Evolutionary conservation across 2,329 filamentous ascomycete species (phyloP), one percentile per base, ranked within the genome.

Genomic region (Orbilia ellipsospora): DNA sequence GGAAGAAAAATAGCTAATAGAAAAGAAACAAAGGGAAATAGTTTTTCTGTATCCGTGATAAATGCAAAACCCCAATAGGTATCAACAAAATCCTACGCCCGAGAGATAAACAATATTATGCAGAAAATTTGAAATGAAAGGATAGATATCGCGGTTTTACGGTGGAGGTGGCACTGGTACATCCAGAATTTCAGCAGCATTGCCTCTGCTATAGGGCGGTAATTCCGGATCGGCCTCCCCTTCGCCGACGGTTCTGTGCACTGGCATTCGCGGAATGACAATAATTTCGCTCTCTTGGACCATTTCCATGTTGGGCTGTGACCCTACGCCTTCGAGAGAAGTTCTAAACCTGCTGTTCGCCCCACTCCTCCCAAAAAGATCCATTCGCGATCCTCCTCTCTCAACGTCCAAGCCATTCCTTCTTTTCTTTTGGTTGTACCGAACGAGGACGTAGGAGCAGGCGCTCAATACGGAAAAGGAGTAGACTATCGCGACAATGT

Each of bases 191-290:
- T 69, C 64, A 1, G 72, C 45, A 0, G 64, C 59, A 16, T 64
- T 50, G 4, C 72, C 72, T 23, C 72, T 8, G 23, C 31, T 75
- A 31, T 75, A 75, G 2, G 72, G 72, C 23, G 72, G 72, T 52
- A 75, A 45, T 20, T 75, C 72, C 8, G 72, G 72, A 42, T 75
- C 72, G 23, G 52, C 72, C 7, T 75, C 72, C 45, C 72, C 72
- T 18, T 69, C 72, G 40, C 60, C 72, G 2, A 75, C 72, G 10
- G 54, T 40, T 26, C 72, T 54, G 16, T 75, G 72, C 3, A 75
- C 72, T n/a, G 72, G 64, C 64, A 75, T 68, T 59, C 72, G 45
- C 20, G 72, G 72, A 50, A 75, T 75, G 40, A 75, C 72, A 64
- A 75, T 69, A 13, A 75, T 75, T 26, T 75, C 72, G 48, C 64